These are phyloP conservation scores for Phylloporus sp. DNA, from an alignment of 768 basidiomycete species.

Conservation along the genomic window DNA sequence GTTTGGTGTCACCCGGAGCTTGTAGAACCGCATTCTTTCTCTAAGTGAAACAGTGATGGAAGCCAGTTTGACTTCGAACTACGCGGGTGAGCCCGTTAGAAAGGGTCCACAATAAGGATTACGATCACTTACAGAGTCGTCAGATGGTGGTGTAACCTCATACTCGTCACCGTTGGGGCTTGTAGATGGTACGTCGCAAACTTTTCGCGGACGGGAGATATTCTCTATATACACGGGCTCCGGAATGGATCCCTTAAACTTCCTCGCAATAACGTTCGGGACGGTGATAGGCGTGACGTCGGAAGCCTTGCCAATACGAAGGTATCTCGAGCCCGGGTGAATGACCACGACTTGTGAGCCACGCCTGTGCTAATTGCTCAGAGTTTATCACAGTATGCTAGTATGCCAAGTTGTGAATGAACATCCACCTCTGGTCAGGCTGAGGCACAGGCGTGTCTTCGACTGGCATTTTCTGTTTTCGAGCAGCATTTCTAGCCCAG, in stretches of 20 bases:
- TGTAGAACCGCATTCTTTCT: constrained; percentile 84
- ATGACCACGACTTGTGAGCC: constrained; percentile 76
- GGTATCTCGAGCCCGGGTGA: constrained; percentile 69
- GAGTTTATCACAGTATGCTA: constrained; percentile 22
- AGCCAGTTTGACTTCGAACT: constrained; percentile 77
- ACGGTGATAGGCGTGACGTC: constrained; percentile 68
- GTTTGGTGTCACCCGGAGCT: constrained; percentile 68
- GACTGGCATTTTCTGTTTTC: constrained; percentile 42
- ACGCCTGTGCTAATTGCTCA: constrained; percentile 44
- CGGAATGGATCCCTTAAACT: constrained; percentile 43
- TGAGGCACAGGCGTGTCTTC: constrained; percentile 36
- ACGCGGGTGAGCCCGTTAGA: constrained; percentile 1
- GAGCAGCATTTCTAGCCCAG: constrained; percentile 64
- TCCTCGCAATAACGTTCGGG: constrained; percentile 71
- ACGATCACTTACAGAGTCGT: constrained; percentile 56
- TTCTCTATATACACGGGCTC: constrained; percentile 41
- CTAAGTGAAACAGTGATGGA: constrained; percentile 67
- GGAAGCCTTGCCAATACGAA: constrained; percentile 72
- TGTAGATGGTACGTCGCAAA: constrained; percentile 19
- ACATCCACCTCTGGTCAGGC: constrained; percentile 46
- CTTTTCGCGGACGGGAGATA: constrained; percentile 51
- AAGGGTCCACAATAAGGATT: neutral
- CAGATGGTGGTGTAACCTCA: constrained; percentile 40
- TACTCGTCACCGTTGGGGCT: constrained; percentile 46
- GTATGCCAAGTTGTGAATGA: constrained; percentile 4